These are phyloP conservation scores for Akanthomyces uredinophilus DNA, from an alignment of 2,329 filamentous ascomycete genomes.

Conservation along the genomic window DNA sequence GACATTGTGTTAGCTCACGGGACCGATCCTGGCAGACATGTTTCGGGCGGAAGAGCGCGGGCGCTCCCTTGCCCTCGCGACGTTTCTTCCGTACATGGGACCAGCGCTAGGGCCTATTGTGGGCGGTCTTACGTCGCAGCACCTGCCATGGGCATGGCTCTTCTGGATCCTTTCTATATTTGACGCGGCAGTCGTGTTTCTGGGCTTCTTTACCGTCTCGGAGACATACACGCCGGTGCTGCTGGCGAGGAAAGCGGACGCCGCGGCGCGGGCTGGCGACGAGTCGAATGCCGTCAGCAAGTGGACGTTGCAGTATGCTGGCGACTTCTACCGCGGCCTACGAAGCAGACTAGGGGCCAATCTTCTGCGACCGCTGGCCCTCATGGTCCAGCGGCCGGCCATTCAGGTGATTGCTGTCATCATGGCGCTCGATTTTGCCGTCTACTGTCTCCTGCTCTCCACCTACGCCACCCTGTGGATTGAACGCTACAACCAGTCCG, in stretches of 20 bases:
- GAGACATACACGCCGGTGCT: conserved; percentile 62
- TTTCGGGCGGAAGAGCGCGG: conserved; percentile 30
- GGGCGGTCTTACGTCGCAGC: conserved; percentile 59
- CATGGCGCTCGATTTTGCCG: conserved; percentile 43
- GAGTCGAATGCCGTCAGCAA: no score
- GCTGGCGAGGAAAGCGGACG: conserved; percentile 29
- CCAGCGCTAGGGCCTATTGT: conserved; percentile 64
- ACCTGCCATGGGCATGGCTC: conserved; percentile 62
- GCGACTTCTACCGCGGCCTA: background rate
- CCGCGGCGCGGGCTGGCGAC: no score
- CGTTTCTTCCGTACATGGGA: conserved; percentile 40
- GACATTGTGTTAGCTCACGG: conserved; percentile 23
- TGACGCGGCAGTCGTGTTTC: conserved; percentile 49
- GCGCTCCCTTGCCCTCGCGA: conserved; percentile 31
- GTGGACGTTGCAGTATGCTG: no score
- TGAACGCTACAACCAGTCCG: conserved; percentile 40
- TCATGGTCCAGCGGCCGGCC: conserved; percentile 39
- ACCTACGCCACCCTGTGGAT: conserved; percentile 47
- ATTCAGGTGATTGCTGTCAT: conserved; percentile 41
- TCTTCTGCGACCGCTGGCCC: conserved; percentile 22
- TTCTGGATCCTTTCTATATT: conserved; percentile 61
- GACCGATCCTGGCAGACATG: conserved; percentile 32
- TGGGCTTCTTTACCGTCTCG: conserved; percentile 44
- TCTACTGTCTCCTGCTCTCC: conserved; percentile 46
- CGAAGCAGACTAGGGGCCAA: background rate